Conservation (phyloP, 306 rosid species). For the Myrica gale region DNA sequence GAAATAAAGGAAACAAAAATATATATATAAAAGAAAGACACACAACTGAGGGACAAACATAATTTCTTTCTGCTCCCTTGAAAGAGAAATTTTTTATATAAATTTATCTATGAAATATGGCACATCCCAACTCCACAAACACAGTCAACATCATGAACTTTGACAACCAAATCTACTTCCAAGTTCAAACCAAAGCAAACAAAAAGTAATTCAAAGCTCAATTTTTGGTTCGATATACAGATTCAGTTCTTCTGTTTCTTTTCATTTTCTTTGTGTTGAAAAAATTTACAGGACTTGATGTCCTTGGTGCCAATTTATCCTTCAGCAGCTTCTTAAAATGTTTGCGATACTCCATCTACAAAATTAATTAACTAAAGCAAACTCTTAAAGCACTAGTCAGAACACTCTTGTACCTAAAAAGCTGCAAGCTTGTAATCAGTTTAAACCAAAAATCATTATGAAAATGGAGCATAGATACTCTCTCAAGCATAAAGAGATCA, state of each 20-base stretch:
- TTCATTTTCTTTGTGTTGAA: neutral
- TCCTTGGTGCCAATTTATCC: neutral
- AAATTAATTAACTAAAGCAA: neutral
- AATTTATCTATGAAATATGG: neutral
- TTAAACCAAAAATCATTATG: neutral
- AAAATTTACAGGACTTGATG: neutral
- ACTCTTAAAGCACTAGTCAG: neutral
- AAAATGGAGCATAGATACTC: neutral
- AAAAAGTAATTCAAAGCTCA: neutral
- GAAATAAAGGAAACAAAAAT: neutral
- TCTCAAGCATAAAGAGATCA: neutral
- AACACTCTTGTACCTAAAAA: neutral
- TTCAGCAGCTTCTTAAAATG: neutral
- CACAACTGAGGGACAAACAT: neutral
- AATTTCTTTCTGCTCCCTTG: neutral
- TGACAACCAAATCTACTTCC: neutral
- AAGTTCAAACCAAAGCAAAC: neutral
- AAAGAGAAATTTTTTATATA: neutral
- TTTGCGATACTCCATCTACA: neutral
- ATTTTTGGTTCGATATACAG: neutral
- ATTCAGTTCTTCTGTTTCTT: neutral
- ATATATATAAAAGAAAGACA: neutral
- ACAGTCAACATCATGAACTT: neutral
- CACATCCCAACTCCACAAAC: neutral
- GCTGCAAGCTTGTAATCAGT: neutral